A percentile compares a stretch with the other conserved stretches of the same genome.
These are phyloP conservation scores for Eutrema heterophyllum DNA, from an alignment of 345 rosid genomes.

Conservation along the genomic window DNA sequence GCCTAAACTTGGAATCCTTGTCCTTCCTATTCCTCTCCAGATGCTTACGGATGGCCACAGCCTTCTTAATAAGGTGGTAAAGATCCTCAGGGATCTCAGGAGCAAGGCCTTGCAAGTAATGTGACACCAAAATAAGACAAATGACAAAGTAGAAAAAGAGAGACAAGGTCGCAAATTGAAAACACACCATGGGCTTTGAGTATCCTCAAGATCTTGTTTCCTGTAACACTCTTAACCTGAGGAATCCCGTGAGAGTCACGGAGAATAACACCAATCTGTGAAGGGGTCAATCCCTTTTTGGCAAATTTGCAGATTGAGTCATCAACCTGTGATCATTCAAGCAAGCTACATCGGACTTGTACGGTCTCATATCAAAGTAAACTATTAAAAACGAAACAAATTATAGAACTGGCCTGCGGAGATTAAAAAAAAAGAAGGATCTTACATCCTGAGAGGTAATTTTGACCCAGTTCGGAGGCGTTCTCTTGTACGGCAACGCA, in stretches of 20 bases:
- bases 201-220: slow-evolving; percentile 59
- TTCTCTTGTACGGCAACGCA: slow-evolving; percentile 79
- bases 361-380: neutral
- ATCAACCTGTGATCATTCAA: slow-evolving; percentile 39
- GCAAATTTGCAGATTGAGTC: slow-evolving; percentile 66
- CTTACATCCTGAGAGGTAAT: slow-evolving; percentile 51
- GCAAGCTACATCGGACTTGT: neutral
- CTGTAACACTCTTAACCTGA: slow-evolving; percentile 60
- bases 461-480: slow-evolving; percentile 85
- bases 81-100: slow-evolving; percentile 71
- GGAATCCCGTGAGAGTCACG: slow-evolving; percentile 73
- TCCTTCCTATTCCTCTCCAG: slow-evolving; percentile 74
- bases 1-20: slow-evolving; percentile 67
- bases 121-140: neutral
- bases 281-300: slow-evolving; percentile 64
- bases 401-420: neutral
- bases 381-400: neutral
- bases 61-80: slow-evolving; percentile 74
- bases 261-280: slow-evolving; percentile 68
- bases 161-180: neutral
- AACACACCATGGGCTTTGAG: slow-evolving; percentile 53
- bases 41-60: slow-evolving; percentile 67
- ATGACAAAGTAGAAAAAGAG: neutral
- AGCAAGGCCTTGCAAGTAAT: slow-evolving; percentile 42
- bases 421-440: neutral